A percentile compares a stretch with the other conserved stretches of the same genome.
phyloP scores from a whole-genome alignment of 2,329 filamentous ascomycete genomes.

The Talaromyces albobiverticillius region DNA sequence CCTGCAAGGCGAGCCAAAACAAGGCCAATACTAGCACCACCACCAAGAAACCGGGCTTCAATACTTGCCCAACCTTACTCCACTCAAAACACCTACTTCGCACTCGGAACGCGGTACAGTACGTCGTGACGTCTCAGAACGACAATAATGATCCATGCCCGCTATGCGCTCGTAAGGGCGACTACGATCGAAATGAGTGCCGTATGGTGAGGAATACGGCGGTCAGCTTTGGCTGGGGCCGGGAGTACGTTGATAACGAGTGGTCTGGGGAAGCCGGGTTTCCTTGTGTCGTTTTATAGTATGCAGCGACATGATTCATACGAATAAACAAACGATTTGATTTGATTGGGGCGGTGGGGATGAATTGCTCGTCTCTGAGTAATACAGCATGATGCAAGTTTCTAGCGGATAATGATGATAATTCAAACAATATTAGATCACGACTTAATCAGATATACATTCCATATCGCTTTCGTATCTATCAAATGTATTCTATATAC shows the following conservation, averaged over 20 bases:
- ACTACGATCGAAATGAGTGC: constrained; percentile 3
- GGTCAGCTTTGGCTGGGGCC: not conserved
- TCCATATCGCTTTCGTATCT: no score
- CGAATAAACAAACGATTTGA: no score
- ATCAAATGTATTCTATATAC: no score
- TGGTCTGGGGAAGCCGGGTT: not conserved
- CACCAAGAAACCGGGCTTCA: not conserved
- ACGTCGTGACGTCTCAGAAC: not conserved
- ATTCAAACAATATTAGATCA: no score
- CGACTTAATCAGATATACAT: no score
- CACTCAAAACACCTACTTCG: not conserved
- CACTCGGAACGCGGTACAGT: not conserved
- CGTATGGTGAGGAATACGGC: not conserved
- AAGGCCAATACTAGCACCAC: not conserved
- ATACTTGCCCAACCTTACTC: not conserved
- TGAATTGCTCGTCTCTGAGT: not conserved
- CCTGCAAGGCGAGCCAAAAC: not conserved
- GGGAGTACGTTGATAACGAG: not conserved
- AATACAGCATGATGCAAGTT: no score
- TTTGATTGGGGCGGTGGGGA: no score
- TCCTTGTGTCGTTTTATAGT: not conserved
- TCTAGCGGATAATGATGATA: constrained; percentile 22
- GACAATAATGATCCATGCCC: not conserved
- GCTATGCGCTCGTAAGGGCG: not conserved
- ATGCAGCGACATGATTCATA: not conserved